Evolutionary conservation across 2,329 filamentous ascomycete genomes (phyloP).

Genomic region (Calonectria pauciramosa): DNA sequence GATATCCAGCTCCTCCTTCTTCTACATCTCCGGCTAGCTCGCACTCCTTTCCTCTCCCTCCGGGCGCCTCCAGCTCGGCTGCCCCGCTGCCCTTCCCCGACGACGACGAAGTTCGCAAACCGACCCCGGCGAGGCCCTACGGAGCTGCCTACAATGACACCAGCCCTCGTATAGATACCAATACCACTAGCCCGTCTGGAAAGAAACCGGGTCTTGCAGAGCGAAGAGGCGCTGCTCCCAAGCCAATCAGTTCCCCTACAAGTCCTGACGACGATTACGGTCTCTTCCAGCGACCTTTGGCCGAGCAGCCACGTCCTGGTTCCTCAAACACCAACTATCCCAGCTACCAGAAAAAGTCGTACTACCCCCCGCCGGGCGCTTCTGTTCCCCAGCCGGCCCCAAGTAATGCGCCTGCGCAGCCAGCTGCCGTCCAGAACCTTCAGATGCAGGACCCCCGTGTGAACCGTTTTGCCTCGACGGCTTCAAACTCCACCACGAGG

Average conservation of each 20-base stretch:
- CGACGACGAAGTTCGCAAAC: slow-evolving; percentile 70
- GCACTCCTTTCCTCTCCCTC: slow-evolving; percentile 74
- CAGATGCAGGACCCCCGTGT: slow-evolving; percentile 63
- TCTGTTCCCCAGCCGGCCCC: slow-evolving; percentile 49
- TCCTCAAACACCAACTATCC: slow-evolving; percentile 59
- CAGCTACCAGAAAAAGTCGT: slow-evolving; percentile 70
- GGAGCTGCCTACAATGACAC: slow-evolving; percentile 64
- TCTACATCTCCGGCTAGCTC: slow-evolving; percentile 59
- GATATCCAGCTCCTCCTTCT: slow-evolving; percentile 65
- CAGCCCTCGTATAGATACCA: slow-evolving; percentile 67
- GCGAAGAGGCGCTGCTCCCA: slow-evolving; percentile 84
- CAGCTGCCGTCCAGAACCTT: slow-evolving; percentile 38
- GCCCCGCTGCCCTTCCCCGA: slow-evolving; percentile 79
- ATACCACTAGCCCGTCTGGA: slow-evolving; percentile 67
- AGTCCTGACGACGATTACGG: slow-evolving; percentile 82
- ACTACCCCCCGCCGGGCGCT: slow-evolving; percentile 70
- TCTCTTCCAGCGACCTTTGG: slow-evolving; percentile 79
- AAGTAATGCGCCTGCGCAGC: slow-evolving; percentile 47
- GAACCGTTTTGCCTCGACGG: slow-evolving; percentile 81
- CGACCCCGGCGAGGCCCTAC: slow-evolving; percentile 59
- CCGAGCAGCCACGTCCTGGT: slow-evolving; percentile 57
- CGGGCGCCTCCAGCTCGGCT: slow-evolving; percentile 79
- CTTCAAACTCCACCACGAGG: slow-evolving; percentile 92
- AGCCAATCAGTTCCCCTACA: slow-evolving; percentile 85
- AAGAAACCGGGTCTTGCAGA: slow-evolving; percentile 80